Conservation (phyloP, 345 rosid genomes). For the Bretschneidera sinensis region DNA sequence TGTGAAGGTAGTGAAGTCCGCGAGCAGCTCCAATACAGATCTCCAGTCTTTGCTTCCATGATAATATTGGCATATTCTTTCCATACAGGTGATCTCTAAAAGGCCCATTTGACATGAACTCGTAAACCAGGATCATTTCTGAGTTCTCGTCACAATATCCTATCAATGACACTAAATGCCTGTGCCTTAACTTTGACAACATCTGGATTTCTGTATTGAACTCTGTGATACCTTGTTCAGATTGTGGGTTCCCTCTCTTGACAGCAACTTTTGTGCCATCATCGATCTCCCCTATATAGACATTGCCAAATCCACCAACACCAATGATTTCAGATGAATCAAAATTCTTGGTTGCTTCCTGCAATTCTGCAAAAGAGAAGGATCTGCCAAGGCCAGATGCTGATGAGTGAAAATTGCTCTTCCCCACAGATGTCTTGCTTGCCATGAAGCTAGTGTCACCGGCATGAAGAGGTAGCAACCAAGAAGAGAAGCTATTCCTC, state of each 20-base stretch:
- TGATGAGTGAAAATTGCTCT: constrained; percentile 48
- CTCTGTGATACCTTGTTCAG: constrained; percentile 84
- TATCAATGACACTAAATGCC: constrained; percentile 78
- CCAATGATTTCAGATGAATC: constrained; percentile 63
- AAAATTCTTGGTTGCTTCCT: constrained; percentile 67
- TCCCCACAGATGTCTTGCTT: constrained; percentile 60
- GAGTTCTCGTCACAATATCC: constrained; percentile 74
- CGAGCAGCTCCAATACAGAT: constrained; percentile 76
- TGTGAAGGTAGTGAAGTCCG: constrained; percentile 78
- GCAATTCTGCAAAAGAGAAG: constrained; percentile 63
- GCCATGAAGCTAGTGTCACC: constrained; percentile 63
- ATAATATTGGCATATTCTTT: constrained; percentile 48
- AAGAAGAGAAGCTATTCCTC: constrained; percentile 77
- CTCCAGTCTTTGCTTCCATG: constrained; percentile 82
- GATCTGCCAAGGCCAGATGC: constrained; percentile 61
- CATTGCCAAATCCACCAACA: constrained; percentile 82
- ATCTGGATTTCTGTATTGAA: constrained; percentile 83
- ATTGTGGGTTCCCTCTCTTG: constrained; percentile 83
- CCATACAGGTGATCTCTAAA: constrained; percentile 75
- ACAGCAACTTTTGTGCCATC: constrained; percentile 75
- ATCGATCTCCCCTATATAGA: constrained; percentile 57
- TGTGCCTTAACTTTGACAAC: constrained; percentile 80
- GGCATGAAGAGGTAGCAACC: constrained; percentile 75
- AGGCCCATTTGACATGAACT: constrained; percentile 82
- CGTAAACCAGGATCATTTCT: constrained; percentile 81